Evolutionary conservation across 257 asterid species (phyloP), one percentile per base, ranked within the genome.

Genomic region (Solanum tarijense): DNA sequence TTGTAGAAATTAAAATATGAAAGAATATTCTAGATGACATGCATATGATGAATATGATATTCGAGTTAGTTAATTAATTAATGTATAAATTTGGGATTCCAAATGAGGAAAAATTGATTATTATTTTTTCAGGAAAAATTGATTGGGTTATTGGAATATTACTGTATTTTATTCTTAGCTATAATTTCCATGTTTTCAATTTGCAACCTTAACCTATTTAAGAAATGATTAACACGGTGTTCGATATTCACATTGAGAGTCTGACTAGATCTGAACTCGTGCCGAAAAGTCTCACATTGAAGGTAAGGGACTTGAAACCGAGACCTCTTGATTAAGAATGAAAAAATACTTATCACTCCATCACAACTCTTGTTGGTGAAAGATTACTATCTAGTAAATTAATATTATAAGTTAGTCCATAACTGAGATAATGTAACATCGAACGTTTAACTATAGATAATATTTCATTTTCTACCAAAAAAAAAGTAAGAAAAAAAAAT

Each of bases 271-370:
- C 1, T 55, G 1, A 7, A 55, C 0, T 18, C 1, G 2, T 2
- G n/a, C 0, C 0, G 0, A 0, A 55, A 55, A 55, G 1, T 55
- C 0, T 0, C n/a, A 55, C 2, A 18, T 55, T 18, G n/a, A 0
- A 0, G 0, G 0, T 55, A 55, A 55, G 21, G 0, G 10, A 55
- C n/a, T 55, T 55, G 4, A 18, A 55, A 7, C 2, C 5, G 0
- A 1, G 1, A 55, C 1, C 10, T 55, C n/a, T 55, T 55, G 4
- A 7, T 18, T 55, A 55, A 55, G 2, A 7, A 55, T 18, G 0
- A 18, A 18, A 55, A 55, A 55, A 6, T 6, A 55, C 0, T 0
- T 7, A 55, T 0, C n/a, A 55, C n/a, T 18, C 0, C 10, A 55
- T 7, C 4, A 1, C 65, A 55, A 6, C 0, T 0, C 2, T 55